Evolutionary conservation across 1,284 basidiomycete genomes (phyloP).

Genomic region (Trichosporon ovoides): DNA sequence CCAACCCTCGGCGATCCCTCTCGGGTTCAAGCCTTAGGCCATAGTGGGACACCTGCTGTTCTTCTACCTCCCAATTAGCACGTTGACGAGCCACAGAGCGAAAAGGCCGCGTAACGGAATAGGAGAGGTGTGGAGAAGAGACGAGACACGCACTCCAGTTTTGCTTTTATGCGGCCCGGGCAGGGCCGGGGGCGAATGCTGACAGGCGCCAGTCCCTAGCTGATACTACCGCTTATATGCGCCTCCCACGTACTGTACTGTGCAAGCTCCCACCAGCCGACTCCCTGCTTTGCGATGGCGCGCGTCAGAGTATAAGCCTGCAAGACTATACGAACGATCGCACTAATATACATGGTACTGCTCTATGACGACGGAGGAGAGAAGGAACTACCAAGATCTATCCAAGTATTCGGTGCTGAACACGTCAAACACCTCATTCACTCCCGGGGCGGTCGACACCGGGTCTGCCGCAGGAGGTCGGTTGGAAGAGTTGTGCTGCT

Average conservation of each 20-base stretch:
- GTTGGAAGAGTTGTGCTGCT: background rate
- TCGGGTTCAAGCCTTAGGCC: conserved; percentile 7
- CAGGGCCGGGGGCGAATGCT: no score
- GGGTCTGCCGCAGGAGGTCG: background rate
- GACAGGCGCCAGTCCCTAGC: background rate
- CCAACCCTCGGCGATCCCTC: conserved; percentile 10
- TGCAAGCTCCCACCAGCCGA: no score
- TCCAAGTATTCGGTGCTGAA: conserved; percentile 6
- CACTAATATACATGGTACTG: background rate
- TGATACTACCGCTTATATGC: no score
- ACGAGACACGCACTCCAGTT: background rate
- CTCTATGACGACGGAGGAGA: no score
- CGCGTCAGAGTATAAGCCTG: no score
- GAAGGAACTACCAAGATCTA: background rate
- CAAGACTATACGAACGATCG: background rate
- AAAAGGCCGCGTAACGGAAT: conserved; percentile 9
- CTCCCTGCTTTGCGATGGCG: no score
- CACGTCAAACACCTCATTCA: conserved; percentile 14
- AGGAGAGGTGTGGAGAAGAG: conserved; percentile 15
- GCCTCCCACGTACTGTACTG: background rate
- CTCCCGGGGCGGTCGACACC: background rate
- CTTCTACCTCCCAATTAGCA: conserved; percentile 18
- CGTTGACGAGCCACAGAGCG: conserved; percentile 1
- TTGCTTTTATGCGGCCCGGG: background rate
- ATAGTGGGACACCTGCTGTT: background rate